phyloP scores from a whole-genome alignment of 2,329 filamentous ascomycete species.

The Fusarium subtropicale region DNA sequence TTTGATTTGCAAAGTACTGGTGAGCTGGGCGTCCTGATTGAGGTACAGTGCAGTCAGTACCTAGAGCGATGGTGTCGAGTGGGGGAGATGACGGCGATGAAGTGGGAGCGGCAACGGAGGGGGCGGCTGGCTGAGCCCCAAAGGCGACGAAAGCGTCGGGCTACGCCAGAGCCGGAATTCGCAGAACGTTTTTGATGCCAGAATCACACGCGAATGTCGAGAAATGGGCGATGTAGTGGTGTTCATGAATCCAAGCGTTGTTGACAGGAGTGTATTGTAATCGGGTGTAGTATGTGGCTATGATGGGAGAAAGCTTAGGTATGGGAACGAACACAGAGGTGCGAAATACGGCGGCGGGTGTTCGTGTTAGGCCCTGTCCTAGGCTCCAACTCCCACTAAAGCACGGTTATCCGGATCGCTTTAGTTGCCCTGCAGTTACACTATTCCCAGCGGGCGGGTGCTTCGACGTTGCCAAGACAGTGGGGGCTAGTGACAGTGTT shows the following conservation, averaged over 20 bases:
- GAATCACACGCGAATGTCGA: slow-evolving; percentile 30
- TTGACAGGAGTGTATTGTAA: not conserved
- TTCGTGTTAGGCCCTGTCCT: slow-evolving; percentile 20
- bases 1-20: slow-evolving; percentile 29
- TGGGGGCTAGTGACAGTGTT: slow-evolving; percentile 29
- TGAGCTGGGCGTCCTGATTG: slow-evolving; percentile 17
- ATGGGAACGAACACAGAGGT: slow-evolving; percentile 16
- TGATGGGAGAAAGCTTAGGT: slow-evolving; percentile 27
- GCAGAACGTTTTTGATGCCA: slow-evolving; percentile 31
- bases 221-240: slow-evolving; percentile 39
- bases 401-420: slow-evolving; percentile 14
- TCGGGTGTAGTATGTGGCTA: slow-evolving; percentile 2
- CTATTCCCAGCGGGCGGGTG: slow-evolving; percentile 11
- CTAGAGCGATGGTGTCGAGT: slow-evolving; percentile 39
- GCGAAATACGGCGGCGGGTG: slow-evolving; percentile 24
- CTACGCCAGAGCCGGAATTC: slow-evolving; percentile 34
- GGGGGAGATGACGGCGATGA: slow-evolving; percentile 42
- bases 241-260: slow-evolving; percentile 40
- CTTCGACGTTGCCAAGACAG: slow-evolving; percentile 40
- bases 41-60: slow-evolving; percentile 14
- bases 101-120: slow-evolving; percentile 33
- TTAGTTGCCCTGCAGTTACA: slow-evolving; percentile 3
- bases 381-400: slow-evolving; percentile 32
- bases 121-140: slow-evolving; percentile 38
- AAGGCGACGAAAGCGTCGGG: slow-evolving; percentile 41